Evolutionary conservation across 805 yeast species (phyloP).

Genomic region (Ogataea saltuana): DNA sequence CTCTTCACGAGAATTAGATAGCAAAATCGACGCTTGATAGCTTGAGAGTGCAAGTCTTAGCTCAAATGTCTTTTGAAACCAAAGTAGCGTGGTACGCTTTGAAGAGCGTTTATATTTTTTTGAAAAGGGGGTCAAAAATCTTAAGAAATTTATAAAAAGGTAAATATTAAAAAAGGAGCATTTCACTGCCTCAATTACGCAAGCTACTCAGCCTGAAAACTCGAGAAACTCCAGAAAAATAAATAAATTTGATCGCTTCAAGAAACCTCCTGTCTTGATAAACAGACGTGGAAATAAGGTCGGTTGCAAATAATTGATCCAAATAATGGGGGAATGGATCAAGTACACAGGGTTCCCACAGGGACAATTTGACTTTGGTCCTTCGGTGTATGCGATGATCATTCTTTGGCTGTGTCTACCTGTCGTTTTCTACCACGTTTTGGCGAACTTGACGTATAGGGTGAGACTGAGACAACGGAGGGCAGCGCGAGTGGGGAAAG

Average conservation of each 20-base stretch:
- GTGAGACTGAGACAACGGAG: slow-evolving; percentile 14
- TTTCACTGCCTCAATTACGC: no score
- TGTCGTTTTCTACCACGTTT: slow-evolving; percentile 39
- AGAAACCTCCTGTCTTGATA: background rate
- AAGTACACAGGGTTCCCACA: slow-evolving; percentile 26
- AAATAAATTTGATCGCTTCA: background rate
- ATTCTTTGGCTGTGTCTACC: slow-evolving; percentile 50
- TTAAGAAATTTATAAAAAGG: no score
- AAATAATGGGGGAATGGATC: slow-evolving; percentile 23
- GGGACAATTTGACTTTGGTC: slow-evolving; percentile 30
- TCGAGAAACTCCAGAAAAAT: no score
- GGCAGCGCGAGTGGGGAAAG: slow-evolving; percentile 15
- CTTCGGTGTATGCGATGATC: slow-evolving; percentile 48
- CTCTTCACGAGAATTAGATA: background rate
- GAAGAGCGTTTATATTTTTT: slow-evolving; percentile 5
- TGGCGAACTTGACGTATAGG: slow-evolving; percentile 40
- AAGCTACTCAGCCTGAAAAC: no score
- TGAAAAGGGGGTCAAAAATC: background rate
- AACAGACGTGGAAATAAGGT: background rate
- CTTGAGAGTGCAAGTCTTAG: no score
- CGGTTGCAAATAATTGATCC: no score
- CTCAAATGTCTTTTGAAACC: no score
- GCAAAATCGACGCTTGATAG: no score
- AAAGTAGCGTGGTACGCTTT: no score
- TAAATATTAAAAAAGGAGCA: background rate